Evolutionary conservation across 768 basidiomycete genomes (phyloP).

Genomic region (Suillus decipiens): DNA sequence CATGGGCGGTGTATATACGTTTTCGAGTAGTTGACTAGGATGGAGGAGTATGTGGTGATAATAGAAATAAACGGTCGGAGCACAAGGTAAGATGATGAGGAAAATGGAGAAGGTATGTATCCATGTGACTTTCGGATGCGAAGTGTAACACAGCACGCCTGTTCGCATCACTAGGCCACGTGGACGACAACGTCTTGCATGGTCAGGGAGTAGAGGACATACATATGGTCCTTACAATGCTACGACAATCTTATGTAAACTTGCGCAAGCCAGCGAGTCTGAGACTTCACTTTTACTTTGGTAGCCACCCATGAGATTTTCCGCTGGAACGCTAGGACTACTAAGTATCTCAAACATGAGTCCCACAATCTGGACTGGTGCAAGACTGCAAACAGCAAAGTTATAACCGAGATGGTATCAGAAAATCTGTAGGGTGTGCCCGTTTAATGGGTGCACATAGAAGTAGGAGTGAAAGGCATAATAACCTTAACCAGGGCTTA

Average conservation of each 20-base stretch:
- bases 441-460: neutral
- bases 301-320: neutral
- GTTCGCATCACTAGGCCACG: too few species aligned
- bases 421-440: neutral
- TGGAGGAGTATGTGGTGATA: too few species aligned
- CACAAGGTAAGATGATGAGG: too few species aligned
- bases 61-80: too few species aligned
- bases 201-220: too few species aligned
- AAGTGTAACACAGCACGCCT: too few species aligned
- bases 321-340: neutral
- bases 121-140: too few species aligned
- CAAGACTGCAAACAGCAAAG: neutral
- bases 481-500: neutral
- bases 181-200: too few species aligned
- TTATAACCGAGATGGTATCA: neutral
- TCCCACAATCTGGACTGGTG: neutral
- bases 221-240: too few species aligned
- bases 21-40: too few species aligned
- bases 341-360: neutral
- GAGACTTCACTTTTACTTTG: neutral
- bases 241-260: neutral
- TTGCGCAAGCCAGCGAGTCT: neutral
- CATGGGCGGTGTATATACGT: too few species aligned
- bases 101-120: too few species aligned
- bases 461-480: neutral